These are phyloP conservation scores for Escovopsis sp. DNA, from an alignment of 2,329 filamentous ascomycete genomes.

Conservation along the genomic window DNA sequence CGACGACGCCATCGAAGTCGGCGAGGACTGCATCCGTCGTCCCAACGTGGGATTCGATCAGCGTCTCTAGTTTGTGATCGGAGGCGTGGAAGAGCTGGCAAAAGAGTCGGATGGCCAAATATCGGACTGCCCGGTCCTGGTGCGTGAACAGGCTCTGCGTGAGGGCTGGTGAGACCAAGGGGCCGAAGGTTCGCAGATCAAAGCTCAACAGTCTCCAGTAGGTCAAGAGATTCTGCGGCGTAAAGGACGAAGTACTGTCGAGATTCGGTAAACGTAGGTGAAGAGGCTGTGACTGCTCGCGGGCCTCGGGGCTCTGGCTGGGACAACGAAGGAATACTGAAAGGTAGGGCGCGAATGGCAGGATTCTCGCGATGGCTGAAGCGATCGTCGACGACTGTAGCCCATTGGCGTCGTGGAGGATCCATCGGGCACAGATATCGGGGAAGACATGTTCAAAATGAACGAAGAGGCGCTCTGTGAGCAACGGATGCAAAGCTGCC, in stretches of 20 bases:
- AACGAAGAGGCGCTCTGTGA: slow-evolving; percentile 59
- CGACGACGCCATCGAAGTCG: slow-evolving; percentile 56
- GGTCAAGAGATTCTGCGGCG: slow-evolving; percentile 25
- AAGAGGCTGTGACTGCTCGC: slow-evolving; percentile 10
- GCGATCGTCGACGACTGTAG: slow-evolving; percentile 33
- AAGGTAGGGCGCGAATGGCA: slow-evolving; percentile 72
- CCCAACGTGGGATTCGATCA: slow-evolving; percentile 52
- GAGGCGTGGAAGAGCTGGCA: slow-evolving; percentile 66
- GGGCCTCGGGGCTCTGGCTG: background rate
- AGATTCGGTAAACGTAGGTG: slow-evolving; percentile 17
- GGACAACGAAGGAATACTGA: slow-evolving; percentile 51
- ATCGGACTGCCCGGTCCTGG: slow-evolving; percentile 48
- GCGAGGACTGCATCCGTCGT: slow-evolving; percentile 46
- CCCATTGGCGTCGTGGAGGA: slow-evolving; percentile 30
- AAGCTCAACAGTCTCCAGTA: slow-evolving; percentile 68
- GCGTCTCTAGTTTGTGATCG: slow-evolving; percentile 60
- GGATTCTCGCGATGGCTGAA: slow-evolving; percentile 60
- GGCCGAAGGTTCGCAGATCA: slow-evolving; percentile 53
- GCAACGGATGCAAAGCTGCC: slow-evolving; percentile 52
- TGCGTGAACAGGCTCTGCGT: slow-evolving; percentile 56
- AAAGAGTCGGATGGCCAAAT: slow-evolving; percentile 69
- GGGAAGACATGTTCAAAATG: slow-evolving; percentile 63
- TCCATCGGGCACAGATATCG: slow-evolving; percentile 73
- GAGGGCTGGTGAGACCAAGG: slow-evolving; percentile 47
- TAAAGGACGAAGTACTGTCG: slow-evolving; percentile 13